A percentile compares a stretch with the other conserved stretches of the same genome.
Evolutionary conservation across 805 yeast species (phyloP).

Genomic region (Hanseniaspora jakobsenii): DNA sequence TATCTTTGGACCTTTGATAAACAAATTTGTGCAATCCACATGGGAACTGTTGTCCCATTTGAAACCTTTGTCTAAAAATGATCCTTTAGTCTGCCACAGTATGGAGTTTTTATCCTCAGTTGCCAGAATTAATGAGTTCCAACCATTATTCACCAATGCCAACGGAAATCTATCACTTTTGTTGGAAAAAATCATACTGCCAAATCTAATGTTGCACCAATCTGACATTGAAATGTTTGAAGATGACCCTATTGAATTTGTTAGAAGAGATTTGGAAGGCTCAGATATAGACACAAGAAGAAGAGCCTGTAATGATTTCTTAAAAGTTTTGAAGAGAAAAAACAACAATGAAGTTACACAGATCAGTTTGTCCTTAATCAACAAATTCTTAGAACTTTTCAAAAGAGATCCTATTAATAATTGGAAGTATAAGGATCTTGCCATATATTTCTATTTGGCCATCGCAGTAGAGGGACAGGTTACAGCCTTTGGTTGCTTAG

Average conservation of each 20-base stretch:
- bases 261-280: slow-evolving; percentile 88
- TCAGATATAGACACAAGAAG: slow-evolving; percentile 87
- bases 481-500: slow-evolving; percentile 76
- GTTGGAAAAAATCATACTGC: slow-evolving; percentile 71
- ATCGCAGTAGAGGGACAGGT: slow-evolving; percentile 83
- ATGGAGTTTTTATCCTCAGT: slow-evolving; percentile 74
- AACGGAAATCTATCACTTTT: slow-evolving; percentile 54
- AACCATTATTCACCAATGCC: slow-evolving; percentile 50
- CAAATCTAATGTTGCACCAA: slow-evolving; percentile 75
- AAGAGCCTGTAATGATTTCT: slow-evolving; percentile 82
- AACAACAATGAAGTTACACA: slow-evolving; percentile 64
- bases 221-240: slow-evolving; percentile 87
- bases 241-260: slow-evolving; percentile 91
- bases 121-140: slow-evolving; percentile 55
- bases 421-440: slow-evolving; percentile 83
- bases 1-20: slow-evolving; percentile 67
- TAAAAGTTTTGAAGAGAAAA: slow-evolving; percentile 71
- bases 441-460: slow-evolving; percentile 73
- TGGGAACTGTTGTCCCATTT: slow-evolving; percentile 64
- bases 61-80: slow-evolving; percentile 66
- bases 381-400: slow-evolving; percentile 48
- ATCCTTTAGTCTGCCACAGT: slow-evolving; percentile 69
- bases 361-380: slow-evolving; percentile 61
- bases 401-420: slow-evolving; percentile 33
- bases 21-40: slow-evolving; percentile 64